Evolutionary conservation across 306 rosid species (phyloP).

Genomic region (Begonia loranthoides): DNA sequence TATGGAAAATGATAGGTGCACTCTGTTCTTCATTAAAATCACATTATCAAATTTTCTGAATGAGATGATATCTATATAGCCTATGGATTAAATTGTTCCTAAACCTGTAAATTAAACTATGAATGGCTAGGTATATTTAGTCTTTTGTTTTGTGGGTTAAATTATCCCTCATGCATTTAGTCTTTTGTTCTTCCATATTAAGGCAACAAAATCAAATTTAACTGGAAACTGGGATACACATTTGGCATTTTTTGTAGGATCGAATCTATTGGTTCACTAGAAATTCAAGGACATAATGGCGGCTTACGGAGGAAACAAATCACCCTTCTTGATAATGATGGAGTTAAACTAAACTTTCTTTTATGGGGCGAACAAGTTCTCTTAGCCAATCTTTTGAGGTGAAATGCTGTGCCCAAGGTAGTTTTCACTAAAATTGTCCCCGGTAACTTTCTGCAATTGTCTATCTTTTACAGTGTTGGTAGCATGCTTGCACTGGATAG

Average conservation of each 20-base stretch:
- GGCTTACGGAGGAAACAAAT: conserved; percentile 41
- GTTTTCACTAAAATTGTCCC: conserved; percentile 5
- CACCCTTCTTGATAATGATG: conserved; percentile 66
- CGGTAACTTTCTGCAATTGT: conserved; percentile 4
- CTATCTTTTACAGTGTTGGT: conserved; percentile 43
- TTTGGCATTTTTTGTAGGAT: conserved; percentile 27
- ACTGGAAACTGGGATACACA: too few species aligned
- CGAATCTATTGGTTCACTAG: conserved; percentile 53
- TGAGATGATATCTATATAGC: too few species aligned
- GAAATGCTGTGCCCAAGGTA: conserved; percentile 14
- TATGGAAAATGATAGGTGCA: background rate
- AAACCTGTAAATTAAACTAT: too few species aligned
- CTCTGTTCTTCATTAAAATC: too few species aligned
- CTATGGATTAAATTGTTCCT: too few species aligned
- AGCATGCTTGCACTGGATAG: conserved; percentile 85
- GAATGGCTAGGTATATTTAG: too few species aligned
- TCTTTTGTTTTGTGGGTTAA: too few species aligned
- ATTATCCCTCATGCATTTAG: too few species aligned
- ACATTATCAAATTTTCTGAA: too few species aligned
- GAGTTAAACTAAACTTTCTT: conserved; percentile 38
- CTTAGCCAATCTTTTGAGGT: conserved; percentile 82
- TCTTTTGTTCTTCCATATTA: too few species aligned
- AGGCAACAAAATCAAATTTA: too few species aligned
- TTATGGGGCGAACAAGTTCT: conserved; percentile 84
- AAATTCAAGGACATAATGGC: conserved; percentile 40